These are phyloP conservation scores for Leishmania amazonensis DNA, from an alignment of 208 protist species.

Conservation along the genomic window DNA sequence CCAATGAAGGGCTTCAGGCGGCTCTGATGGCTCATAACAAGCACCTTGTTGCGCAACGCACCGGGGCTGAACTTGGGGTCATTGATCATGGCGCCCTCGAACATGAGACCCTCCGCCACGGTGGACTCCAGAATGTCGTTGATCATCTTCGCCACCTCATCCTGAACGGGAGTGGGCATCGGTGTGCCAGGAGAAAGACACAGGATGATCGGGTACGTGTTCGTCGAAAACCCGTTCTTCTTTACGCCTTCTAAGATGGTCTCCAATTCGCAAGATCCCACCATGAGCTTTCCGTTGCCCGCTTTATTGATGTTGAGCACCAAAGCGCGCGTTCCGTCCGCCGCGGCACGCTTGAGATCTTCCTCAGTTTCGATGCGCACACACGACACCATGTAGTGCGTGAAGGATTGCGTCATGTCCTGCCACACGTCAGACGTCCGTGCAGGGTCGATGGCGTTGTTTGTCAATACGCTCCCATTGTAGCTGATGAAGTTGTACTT, in stretches of 20 bases:
- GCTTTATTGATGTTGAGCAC: slow-evolving; percentile 63
- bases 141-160: slow-evolving; percentile 63
- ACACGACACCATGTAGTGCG: slow-evolving; percentile 74
- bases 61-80: slow-evolving; percentile 90
- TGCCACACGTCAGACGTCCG: slow-evolving; percentile 84
- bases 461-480: slow-evolving; percentile 77
- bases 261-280: slow-evolving; percentile 60
- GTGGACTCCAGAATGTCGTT: slow-evolving; percentile 49
- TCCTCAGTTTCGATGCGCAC: slow-evolving; percentile 66
- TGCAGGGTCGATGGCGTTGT: slow-evolving; percentile 79
- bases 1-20: slow-evolving; percentile 86
- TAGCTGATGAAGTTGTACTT: slow-evolving; percentile 89
- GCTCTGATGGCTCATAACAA: slow-evolving; percentile 75
- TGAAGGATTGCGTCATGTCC: slow-evolving; percentile 91
- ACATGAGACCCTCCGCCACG: slow-evolving; percentile 87
- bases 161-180: slow-evolving; percentile 55
- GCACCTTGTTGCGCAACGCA: slow-evolving; percentile 80
- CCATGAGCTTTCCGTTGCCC: slow-evolving; percentile 51
- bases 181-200: slow-evolving; percentile 56
- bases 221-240: slow-evolving; percentile 68
- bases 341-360: slow-evolving; percentile 60
- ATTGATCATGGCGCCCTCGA: slow-evolving; percentile 85
- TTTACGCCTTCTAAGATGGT: slow-evolving; percentile 71
- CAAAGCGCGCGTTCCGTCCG: slow-evolving; percentile 40
- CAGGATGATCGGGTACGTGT: slow-evolving; percentile 84